A percentile compares a stretch with the other conserved stretches of the same genome.
These are phyloP conservation scores for Alternaria ethzedia DNA, from an alignment of 2,329 filamentous ascomycete genomes.

Conservation along the genomic window DNA sequence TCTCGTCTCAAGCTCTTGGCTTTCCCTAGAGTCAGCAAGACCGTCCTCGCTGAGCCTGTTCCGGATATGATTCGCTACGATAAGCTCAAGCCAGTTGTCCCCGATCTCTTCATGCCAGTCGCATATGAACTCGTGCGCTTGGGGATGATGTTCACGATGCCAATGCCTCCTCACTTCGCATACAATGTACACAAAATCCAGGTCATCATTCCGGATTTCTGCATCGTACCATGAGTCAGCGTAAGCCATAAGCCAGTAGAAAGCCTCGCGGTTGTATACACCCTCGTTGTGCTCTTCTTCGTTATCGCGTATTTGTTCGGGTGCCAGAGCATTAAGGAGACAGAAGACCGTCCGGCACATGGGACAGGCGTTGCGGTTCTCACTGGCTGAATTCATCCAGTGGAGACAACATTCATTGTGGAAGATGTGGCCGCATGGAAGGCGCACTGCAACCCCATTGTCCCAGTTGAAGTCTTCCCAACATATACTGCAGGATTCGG, in stretches of 20 bases:
- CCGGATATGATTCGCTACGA: neutral
- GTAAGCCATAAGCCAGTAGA: neutral
- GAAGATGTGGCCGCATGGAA: neutral
- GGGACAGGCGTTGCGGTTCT: neutral
- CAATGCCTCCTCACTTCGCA: neutral
- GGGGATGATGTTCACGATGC: neutral
- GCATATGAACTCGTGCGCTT: neutral
- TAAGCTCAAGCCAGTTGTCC: neutral
- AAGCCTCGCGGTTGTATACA: neutral
- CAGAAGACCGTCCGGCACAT: neutral
- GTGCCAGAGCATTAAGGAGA: neutral
- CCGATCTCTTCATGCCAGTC: neutral
- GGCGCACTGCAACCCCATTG: neutral
- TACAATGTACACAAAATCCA: neutral
- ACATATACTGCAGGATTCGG: neutral
- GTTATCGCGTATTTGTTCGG: neutral
- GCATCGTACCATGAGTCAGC: neutral
- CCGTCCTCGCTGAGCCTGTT: neutral
- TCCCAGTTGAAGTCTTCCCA: neutral
- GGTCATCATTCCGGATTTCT: neutral
- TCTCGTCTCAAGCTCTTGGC: neutral
- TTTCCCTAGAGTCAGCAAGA: neutral
- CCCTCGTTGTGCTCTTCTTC: neutral
- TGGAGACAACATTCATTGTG: neutral
- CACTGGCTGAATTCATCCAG: neutral